Evolutionary conservation across 1,284 basidiomycete genomes (phyloP), one percentile per base, ranked within the genome.

Genomic region (Neonothopanus nambi): DNA sequence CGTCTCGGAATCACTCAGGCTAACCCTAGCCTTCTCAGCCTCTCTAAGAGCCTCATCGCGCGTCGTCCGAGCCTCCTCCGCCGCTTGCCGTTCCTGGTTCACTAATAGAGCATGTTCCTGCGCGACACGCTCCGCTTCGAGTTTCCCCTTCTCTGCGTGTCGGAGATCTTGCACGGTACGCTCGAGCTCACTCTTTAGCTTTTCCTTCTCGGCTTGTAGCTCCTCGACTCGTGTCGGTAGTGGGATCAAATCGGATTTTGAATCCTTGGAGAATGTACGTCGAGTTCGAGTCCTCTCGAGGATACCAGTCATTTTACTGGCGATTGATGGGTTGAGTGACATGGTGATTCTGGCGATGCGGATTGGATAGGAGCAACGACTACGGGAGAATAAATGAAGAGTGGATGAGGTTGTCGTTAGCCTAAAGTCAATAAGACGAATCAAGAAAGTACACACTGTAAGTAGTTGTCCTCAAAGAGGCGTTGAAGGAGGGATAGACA

Each of bases 211-310:
- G 2, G 30, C 39, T 11, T 26, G 18, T 5, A 51, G 18, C 23
- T 51, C 49, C 9, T 42, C 40, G 21, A 36, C 26, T 37, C 36
- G 33, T 15, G 30, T 13, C 36, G 30, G 42, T 43, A 6, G 39
- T 6, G 12, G 40, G 18, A 13, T 42, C 12, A 5, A 18, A 12
- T 26, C 41, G 7, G 26, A 21, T 42, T 21, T 21, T 9, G 49
- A 37, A 12, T 51, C 49, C 43, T 51, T 51, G 41, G 49, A 24
- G 12, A 51, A 51, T 8, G 49, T 51, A 44, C 49, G 49, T 24
- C 49, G 49, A 21, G 49, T 24, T 43, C 49, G 49, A 21, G 49
- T 51, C 5, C 49, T 39, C 13, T 51, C 49, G 11, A 51, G 49
- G 5, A 51, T 39, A 17, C 49, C 49, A 5, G 49, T 42, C 49